phyloP scores from a whole-genome alignment of 73 alveolate genomes.

The Paramecium octaurelia region DNA sequence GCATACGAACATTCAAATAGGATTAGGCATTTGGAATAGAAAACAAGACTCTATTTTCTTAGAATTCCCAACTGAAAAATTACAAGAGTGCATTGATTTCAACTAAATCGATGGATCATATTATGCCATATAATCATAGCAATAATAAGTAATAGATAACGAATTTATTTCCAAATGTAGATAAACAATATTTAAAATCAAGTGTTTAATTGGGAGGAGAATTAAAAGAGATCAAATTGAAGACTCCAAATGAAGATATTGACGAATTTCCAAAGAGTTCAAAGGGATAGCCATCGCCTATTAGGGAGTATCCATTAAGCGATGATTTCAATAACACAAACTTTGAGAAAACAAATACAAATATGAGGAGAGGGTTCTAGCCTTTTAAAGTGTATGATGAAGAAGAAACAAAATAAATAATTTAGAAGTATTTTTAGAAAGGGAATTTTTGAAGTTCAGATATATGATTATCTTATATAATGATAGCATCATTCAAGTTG shows the following conservation, averaged over 20 bases:
- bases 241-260: background rate
- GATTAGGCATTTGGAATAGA: conserved; percentile 45
- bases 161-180: background rate
- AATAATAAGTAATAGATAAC: background rate
- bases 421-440: background rate
- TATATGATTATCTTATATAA: background rate
- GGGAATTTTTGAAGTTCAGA: background rate
- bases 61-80: conserved; percentile 14
- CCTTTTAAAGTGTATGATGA: background rate
- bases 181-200: background rate
- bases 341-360: conserved; percentile 8
- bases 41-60: conserved; percentile 1
- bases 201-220: background rate
- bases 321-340: background rate
- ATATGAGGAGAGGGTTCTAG: background rate
- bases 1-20: conserved; percentile 27
- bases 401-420: background rate
- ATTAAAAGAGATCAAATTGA: background rate
- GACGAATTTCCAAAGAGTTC: background rate
- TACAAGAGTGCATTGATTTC: conserved; percentile 38
- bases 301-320: background rate
- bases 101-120: conserved; percentile 48
- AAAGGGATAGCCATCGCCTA: background rate
- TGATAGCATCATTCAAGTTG: background rate
- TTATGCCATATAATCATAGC: conserved; percentile 56